Evolutionary conservation across 129 eudicot genomes (phyloP).

Genomic region (Solidago caesia): DNA sequence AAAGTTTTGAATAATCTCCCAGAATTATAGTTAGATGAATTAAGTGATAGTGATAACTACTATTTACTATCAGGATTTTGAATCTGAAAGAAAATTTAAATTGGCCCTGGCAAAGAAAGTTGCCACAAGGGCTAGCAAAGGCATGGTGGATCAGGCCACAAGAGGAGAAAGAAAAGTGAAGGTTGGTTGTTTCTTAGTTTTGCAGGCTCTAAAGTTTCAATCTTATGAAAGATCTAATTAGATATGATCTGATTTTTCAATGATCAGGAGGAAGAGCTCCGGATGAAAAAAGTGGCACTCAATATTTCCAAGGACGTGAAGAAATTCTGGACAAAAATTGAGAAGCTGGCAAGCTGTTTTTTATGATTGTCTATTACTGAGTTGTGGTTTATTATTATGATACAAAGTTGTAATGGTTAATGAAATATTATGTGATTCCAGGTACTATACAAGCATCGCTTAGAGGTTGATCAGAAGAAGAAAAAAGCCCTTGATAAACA

Average conservation of each 20-base stretch:
- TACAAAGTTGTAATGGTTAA: constrained; percentile 8
- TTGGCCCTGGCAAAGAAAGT: constrained; percentile 81
- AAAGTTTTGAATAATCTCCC: neutral
- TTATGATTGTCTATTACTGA: constrained; percentile 1
- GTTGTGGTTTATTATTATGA: neutral
- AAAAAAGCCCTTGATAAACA: constrained; percentile 96
- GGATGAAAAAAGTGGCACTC: constrained; percentile 86
- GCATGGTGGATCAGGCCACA: constrained; percentile 94
- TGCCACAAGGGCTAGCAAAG: constrained; percentile 94
- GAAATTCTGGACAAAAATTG: constrained; percentile 95
- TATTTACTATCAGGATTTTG: constrained; percentile 66
- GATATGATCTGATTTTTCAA: constrained; percentile 12
- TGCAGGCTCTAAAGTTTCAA: neutral
- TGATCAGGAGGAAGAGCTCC: constrained; percentile 93
- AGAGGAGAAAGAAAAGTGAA: constrained; percentile 84
- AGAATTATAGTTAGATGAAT: neutral
- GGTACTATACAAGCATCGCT: constrained; percentile 95
- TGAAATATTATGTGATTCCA: constrained; percentile 31
- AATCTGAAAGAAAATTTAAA: constrained; percentile 95
- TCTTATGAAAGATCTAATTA: neutral
- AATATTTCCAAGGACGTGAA: constrained; percentile 95
- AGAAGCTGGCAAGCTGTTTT: constrained; percentile 82
- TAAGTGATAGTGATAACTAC: neutral
- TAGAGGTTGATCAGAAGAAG: constrained; percentile 92
- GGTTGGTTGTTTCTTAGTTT: constrained; percentile 39